Conservation (phyloP, 2,329 filamentous ascomycete species). For the Trematosphaeria pertusa region DNA sequence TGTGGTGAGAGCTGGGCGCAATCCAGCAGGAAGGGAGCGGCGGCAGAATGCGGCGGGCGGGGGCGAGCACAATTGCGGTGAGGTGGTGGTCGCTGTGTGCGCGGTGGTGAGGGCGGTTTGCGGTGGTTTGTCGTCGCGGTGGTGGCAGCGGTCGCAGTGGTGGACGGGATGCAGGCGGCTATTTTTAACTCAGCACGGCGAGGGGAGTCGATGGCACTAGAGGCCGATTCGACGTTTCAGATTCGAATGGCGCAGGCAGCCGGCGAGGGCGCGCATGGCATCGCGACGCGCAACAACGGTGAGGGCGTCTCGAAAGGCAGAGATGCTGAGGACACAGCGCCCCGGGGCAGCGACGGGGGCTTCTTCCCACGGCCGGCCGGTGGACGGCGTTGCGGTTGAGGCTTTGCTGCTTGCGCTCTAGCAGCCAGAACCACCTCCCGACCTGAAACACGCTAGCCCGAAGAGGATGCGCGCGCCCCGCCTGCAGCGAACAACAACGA, state of each 20-base stretch:
- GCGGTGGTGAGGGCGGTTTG: constrained; percentile 1
- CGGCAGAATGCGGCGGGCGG: constrained; percentile 9
- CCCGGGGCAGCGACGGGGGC: not conserved
- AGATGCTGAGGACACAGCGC: not conserved
- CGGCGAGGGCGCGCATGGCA: constrained; percentile 12
- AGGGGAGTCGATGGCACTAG: constrained; percentile 26
- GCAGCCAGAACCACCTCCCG: constrained; percentile 6
- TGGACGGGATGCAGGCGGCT: constrained; percentile 23
- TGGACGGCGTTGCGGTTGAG: constrained; percentile 6
- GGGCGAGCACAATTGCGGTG: constrained; percentile 12
- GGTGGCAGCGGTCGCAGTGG: constrained; percentile 13
- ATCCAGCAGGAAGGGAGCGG: constrained; percentile 14
- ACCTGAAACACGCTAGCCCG: constrained; percentile 25
- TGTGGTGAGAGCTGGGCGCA: constrained; percentile 13
- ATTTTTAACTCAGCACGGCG: constrained; percentile 36
- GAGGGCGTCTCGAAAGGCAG: no score
- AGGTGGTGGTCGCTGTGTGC: constrained; percentile 1
- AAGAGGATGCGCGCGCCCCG: constrained; percentile 6
- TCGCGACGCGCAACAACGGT: not conserved
- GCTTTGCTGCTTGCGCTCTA: constrained; percentile 14
- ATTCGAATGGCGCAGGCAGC: constrained; percentile 22
- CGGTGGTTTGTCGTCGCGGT: constrained; percentile 5
- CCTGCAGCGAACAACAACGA: constrained; percentile 1
- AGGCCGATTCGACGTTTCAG: constrained; percentile 40
- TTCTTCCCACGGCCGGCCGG: not conserved